Conservation (phyloP, 805 yeast genomes). For the Candida vartiovaarae region DNA sequence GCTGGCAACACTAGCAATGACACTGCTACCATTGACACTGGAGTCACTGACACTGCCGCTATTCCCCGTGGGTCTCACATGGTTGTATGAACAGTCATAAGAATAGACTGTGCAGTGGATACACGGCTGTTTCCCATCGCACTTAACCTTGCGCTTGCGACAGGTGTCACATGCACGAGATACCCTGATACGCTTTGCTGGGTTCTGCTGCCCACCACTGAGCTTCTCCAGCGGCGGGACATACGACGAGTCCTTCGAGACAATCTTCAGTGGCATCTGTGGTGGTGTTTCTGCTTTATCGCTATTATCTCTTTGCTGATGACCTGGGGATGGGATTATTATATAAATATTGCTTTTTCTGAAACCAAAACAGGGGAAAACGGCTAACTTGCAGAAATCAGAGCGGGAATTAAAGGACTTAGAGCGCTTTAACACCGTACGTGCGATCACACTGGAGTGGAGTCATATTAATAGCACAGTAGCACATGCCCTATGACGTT, state of each 20-base stretch:
- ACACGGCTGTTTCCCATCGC: conserved; percentile 82
- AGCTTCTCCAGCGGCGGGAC: conserved; percentile 19
- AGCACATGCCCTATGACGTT: conserved; percentile 1
- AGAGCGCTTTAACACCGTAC: too few species aligned
- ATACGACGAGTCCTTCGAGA: conserved; percentile 19
- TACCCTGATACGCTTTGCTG: conserved; percentile 49
- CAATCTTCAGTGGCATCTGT: conserved; percentile 20
- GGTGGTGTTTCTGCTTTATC: neutral
- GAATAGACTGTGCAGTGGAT: conserved; percentile 85
- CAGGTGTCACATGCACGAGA: conserved; percentile 72
- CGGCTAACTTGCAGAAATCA: too few species aligned
- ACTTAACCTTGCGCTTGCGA: conserved; percentile 68
- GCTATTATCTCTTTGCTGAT: too few species aligned
- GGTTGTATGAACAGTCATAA: conserved; percentile 78
- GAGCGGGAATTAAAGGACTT: too few species aligned
- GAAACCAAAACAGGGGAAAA: too few species aligned
- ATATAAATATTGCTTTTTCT: too few species aligned
- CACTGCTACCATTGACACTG: neutral
- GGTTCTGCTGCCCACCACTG: conserved; percentile 13
- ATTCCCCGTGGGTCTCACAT: conserved; percentile 40
- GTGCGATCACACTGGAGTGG: too few species aligned
- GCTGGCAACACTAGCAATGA: too few species aligned
- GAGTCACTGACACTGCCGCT: neutral
- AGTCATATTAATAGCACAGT: neutral
- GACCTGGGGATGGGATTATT: too few species aligned